phyloP scores from a whole-genome alignment of 768 basidiomycete species.

The Boletus fagicola region DNA sequence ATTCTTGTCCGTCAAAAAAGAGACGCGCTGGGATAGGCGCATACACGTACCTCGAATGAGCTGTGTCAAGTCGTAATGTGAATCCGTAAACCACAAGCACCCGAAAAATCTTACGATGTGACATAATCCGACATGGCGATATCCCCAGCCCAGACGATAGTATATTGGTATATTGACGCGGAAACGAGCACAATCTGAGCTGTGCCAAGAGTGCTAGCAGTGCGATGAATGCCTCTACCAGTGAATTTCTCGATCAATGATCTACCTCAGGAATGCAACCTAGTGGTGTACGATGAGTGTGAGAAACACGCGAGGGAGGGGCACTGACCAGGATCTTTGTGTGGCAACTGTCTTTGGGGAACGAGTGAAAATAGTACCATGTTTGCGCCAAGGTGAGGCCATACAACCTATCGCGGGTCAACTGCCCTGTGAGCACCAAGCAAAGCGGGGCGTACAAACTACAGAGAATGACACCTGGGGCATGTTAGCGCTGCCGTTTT shows the following conservation, averaged over 20 bases:
- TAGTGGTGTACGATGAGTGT: slow-evolving; percentile 2
- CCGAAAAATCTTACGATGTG: slow-evolving; percentile 21
- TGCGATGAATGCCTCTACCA: background rate
- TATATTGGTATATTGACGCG: slow-evolving; percentile 34
- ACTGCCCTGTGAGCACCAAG: background rate
- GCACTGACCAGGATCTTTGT: slow-evolving; percentile 34
- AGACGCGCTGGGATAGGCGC: background rate
- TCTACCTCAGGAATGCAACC: slow-evolving; percentile 32
- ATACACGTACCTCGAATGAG: slow-evolving; percentile 26
- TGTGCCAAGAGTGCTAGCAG: slow-evolving; percentile 26
- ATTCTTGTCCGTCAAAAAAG: background rate
- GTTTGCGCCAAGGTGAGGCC: slow-evolving; percentile 37
- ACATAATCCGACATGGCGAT: slow-evolving; percentile 25
- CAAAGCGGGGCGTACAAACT: slow-evolving; percentile 25
- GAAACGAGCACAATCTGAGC: slow-evolving; percentile 31
- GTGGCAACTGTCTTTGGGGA: slow-evolving; percentile 27
- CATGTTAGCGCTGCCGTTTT: slow-evolving; percentile 4
- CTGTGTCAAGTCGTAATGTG: slow-evolving; percentile 6
- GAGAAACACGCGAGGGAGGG: background rate
- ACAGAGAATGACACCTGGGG: slow-evolving; percentile 32
- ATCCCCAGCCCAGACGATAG: slow-evolving; percentile 30
- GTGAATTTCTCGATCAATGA: background rate
- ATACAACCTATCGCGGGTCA: slow-evolving; percentile 29
- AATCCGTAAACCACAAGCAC: background rate
- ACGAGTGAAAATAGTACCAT: slow-evolving; percentile 34